Percentiles rank a stretch among this genome's conserved stretches.
phyloP scores from a whole-genome alignment of 2,329 filamentous ascomycete species.

The Thermoascus crustaceus region DNA sequence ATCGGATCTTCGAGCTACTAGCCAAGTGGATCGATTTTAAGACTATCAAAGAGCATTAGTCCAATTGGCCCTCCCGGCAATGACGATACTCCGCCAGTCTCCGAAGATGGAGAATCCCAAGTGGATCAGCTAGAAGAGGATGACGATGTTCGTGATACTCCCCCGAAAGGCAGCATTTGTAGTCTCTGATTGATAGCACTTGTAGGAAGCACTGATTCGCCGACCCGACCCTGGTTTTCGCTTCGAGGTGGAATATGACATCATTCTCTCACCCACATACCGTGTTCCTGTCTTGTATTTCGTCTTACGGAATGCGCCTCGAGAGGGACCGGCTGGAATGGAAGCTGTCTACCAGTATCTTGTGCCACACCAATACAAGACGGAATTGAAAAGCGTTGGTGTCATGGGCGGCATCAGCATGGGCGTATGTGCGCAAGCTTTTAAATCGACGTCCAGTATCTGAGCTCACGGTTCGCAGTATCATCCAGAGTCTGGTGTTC shows the following conservation, averaged over 20 bases:
- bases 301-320: slow-evolving; percentile 51
- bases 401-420: slow-evolving; percentile 66
- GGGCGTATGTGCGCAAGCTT: no score
- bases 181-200: slow-evolving; percentile 23
- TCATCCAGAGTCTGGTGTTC: slow-evolving; percentile 70
- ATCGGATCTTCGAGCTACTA: no score
- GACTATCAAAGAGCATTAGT: slow-evolving; percentile 20
- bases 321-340: slow-evolving; percentile 50
- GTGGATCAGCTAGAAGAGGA: slow-evolving; percentile 20
- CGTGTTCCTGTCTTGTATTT: slow-evolving; percentile 70
- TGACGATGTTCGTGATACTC: slow-evolving; percentile 19
- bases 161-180: slow-evolving; percentile 4
- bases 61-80: slow-evolving; percentile 5
- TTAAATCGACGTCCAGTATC: no score
- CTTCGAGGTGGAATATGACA: slow-evolving; percentile 59
- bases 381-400: slow-evolving; percentile 52
- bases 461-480: slow-evolving; percentile 50
- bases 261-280: slow-evolving; percentile 68
- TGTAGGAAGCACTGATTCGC: slow-evolving; percentile 37
- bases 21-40: slow-evolving; percentile 19
- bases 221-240: slow-evolving; percentile 22
- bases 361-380: slow-evolving; percentile 59
- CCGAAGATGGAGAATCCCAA: slow-evolving; percentile 8
- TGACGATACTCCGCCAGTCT: slow-evolving; percentile 5
- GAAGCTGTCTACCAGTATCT: slow-evolving; percentile 64